phyloP scores from a whole-genome alignment of 1,284 basidiomycete species.

The Butyriboletus appendiculatus region DNA sequence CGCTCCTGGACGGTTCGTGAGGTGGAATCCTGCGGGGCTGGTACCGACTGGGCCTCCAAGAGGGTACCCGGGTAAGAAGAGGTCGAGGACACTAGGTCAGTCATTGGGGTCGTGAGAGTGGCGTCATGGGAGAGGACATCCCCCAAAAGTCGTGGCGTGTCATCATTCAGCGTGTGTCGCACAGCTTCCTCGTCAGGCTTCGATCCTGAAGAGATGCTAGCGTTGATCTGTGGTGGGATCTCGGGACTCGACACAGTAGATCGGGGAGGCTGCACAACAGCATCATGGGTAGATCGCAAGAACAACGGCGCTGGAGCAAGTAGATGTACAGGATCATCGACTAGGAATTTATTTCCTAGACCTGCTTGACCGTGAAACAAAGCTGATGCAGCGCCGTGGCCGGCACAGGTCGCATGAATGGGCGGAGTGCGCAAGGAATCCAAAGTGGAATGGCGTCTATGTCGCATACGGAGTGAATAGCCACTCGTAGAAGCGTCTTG shows the following conservation, averaged over 20 bases:
- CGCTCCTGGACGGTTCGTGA: conserved; percentile 3
- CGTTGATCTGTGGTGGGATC: conserved; percentile 4
- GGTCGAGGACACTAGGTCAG: background rate
- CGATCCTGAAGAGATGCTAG: background rate
- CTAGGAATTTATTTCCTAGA: background rate
- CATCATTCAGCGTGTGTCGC: conserved; percentile 11
- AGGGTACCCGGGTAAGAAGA: background rate
- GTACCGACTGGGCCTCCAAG: background rate
- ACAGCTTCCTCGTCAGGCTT: conserved; percentile 4
- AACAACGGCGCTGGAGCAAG: conserved; percentile 19
- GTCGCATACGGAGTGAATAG: conserved; percentile 23
- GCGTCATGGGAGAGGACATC: conserved; percentile 4
- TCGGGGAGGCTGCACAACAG: conserved; percentile 8
- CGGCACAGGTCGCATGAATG: conserved; percentile 15
- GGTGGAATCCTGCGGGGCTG: background rate
- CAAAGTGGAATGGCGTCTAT: conserved; percentile 26
- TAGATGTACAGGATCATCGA: conserved; percentile 4
- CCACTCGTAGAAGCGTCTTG: conserved; percentile 30
- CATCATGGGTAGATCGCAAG: conserved; percentile 10
- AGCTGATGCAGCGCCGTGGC: conserved; percentile 5
- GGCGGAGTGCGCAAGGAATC: conserved; percentile 18
- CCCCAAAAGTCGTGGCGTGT: conserved; percentile 16
- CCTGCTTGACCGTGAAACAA: conserved; percentile 12
- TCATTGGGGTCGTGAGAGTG: conserved; percentile 3
- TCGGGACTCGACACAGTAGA: conserved; percentile 1